phyloP scores from a whole-genome alignment of 140 eudicot genomes.

The Stevia rebaudiana region DNA sequence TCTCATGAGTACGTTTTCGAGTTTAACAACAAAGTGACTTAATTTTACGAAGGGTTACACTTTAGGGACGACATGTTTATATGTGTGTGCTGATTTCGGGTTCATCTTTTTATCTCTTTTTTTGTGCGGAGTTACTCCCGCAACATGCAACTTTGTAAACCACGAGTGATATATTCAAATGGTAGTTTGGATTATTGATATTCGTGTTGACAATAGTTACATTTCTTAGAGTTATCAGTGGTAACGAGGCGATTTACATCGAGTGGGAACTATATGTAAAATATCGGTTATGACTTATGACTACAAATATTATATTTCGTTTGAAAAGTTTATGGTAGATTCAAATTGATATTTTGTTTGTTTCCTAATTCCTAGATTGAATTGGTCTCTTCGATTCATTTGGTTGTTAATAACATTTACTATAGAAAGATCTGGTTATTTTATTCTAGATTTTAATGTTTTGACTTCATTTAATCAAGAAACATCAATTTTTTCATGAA shows the following conservation, averaged over 20 bases:
- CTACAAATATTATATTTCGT: not conserved
- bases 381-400: not conserved
- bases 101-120: too few species aligned
- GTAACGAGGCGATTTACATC: not conserved
- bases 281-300: not conserved
- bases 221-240: not conserved
- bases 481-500: conserved; percentile 11
- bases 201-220: not conserved
- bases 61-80: too few species aligned
- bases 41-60: too few species aligned
- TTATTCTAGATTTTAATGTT: conserved; percentile 21
- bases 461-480: conserved; percentile 14
- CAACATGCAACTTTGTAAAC: too few species aligned
- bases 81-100: too few species aligned
- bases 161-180: too few species aligned
- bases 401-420: conserved; percentile 1
- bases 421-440: conserved; percentile 22
- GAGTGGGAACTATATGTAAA: not conserved
- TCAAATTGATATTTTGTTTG: not conserved
- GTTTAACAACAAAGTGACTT: too few species aligned
- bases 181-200: not conserved
- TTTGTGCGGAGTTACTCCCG: too few species aligned
- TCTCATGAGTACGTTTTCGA: too few species aligned
- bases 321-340: not conserved
- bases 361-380: not conserved